Evolutionary conservation across 768 basidiomycete species (phyloP), one percentile per base, ranked within the genome.

Genomic region (Clitopilus passeckerianus): DNA sequence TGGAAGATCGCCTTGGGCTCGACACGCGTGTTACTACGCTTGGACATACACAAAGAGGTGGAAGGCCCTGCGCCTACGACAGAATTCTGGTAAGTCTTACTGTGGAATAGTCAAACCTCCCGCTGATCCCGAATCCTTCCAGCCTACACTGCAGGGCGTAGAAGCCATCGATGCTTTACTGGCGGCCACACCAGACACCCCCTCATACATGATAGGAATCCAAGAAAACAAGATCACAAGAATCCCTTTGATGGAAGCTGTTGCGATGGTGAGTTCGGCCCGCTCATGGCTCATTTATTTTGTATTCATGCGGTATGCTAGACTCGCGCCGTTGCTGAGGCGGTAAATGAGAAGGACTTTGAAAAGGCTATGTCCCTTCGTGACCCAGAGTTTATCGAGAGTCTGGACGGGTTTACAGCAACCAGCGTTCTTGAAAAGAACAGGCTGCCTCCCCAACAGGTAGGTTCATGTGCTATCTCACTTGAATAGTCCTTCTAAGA

Each of bases 191-290:
- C 93, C 95, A 5, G 85, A 90, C 18, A 93, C 91, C 0, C 96
- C 96, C 5, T 96, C 94, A 0, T 98, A 95, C 70, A 96, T 99
- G 90, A 98, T 99, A 67, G 95, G 97, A 22, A 80, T 97, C 37
- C 84, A 85, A 63, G 95, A 98, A 75, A 98, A 97, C 77, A 96
- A 96, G 76, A 92, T 99, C 64, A 94, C 82, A 7, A 85, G 93
- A 24, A 88, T 95, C 8, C 93, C 94, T 14, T 76, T 99, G 46
- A 82, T 97, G 80, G 91, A 98, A 60, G 96, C 97, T 56, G 97
- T 99, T 16, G 84, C 85, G 46, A 87, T 88, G 87, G 94, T 92
- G 66, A 34, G 67, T 53, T 24, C 16, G 10, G 54, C 52, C 22
- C 24, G 9, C 22, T 61, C 59, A 54, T 64, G 14, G 61, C 41